Evolutionary conservation across 805 yeast genomes (phyloP).

Genomic region (Candida ficus): DNA sequence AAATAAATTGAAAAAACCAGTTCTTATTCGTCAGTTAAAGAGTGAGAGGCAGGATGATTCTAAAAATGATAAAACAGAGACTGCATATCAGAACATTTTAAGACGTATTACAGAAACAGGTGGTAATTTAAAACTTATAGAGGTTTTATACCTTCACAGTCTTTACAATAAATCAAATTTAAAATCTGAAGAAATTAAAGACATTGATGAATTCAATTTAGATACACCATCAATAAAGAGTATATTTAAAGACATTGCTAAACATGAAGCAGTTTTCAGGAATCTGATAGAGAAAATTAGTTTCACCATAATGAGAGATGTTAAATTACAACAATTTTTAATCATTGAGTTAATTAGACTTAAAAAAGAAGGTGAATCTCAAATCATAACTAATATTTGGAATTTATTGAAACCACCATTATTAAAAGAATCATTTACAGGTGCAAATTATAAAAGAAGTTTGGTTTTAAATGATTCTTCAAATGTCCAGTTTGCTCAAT

Average conservation of each 20-base stretch:
- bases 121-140: slow-evolving; percentile 9
- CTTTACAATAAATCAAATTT: slow-evolving; percentile 2
- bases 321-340: slow-evolving; percentile 1
- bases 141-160: slow-evolving; percentile 3
- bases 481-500: background rate
- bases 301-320: background rate
- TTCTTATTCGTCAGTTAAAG: no score
- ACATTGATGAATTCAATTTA: background rate
- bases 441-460: background rate
- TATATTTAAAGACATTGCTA: background rate
- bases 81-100: background rate
- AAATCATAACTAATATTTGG: background rate
- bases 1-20: no score
- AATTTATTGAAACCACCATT: background rate
- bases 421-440: background rate
- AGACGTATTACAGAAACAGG: slow-evolving; percentile 9
- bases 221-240: background rate
- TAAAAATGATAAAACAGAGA: background rate
- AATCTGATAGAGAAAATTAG: slow-evolving; percentile 5
- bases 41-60: no score
- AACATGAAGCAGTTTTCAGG: slow-evolving; percentile 1
- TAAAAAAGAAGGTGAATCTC: background rate
- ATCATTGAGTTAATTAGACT: slow-evolving; percentile 5
- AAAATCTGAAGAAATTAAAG: background rate
- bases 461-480: background rate